A percentile compares a stretch with the other conserved stretches of the same genome.
Conservation (phyloP, 2,329 filamentous ascomycete species). For the Ophiostoma montium region DNA sequence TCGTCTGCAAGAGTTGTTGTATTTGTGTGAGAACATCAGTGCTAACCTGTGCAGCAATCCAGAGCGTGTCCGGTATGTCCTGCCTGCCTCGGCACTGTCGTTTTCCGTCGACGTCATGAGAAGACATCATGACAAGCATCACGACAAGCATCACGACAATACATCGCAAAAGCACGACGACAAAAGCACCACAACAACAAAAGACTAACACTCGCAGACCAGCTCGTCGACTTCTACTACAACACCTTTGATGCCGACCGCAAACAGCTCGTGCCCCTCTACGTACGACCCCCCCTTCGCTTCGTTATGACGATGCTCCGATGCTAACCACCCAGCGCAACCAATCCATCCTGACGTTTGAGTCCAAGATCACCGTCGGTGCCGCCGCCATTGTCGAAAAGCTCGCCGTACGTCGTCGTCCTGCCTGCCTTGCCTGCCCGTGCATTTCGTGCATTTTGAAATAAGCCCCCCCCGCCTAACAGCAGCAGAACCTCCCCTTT, state of each 20-base stretch:
- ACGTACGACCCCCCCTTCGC: conserved; percentile 45
- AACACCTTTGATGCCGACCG: conserved; percentile 68
- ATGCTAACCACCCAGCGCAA: conserved; percentile 41
- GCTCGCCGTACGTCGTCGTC: conserved; percentile 45
- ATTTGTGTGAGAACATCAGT: too few species aligned
- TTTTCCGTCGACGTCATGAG: background rate
- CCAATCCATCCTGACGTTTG: conserved; percentile 87
- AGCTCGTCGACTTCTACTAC: conserved; percentile 90
- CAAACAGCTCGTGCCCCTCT: conserved; percentile 51
- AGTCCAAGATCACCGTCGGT: conserved; percentile 55
- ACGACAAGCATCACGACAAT: too few species aligned
- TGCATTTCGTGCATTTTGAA: too few species aligned
- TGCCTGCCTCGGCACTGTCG: background rate
- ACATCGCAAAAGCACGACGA: too few species aligned
- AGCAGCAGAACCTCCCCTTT: conserved; percentile 57
- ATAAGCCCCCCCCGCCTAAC: background rate
- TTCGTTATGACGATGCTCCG: too few species aligned
- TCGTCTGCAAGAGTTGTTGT: too few species aligned
- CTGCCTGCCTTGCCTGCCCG: background rate
- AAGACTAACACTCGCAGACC: conserved; percentile 38
- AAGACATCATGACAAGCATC: background rate
- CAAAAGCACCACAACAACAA: background rate
- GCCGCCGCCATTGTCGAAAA: conserved; percentile 58
- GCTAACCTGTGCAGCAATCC: conserved; percentile 6
- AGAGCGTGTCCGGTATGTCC: conserved; percentile 10